Percentiles rank a stretch among this genome's conserved stretches.
Conservation (phyloP, 1,139 yeast species). For the Candida frijolesensis region DNA sequence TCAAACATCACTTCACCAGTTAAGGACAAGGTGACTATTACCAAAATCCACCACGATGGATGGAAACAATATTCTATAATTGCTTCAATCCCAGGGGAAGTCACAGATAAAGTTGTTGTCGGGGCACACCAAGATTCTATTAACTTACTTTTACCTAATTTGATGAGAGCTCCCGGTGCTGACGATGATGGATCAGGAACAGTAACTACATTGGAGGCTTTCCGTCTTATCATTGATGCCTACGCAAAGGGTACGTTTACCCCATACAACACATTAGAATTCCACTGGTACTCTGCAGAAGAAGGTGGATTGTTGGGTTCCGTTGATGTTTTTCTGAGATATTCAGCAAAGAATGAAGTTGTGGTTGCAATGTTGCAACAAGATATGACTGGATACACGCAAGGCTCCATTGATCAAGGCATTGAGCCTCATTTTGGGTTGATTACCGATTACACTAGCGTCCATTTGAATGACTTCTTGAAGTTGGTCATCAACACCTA, state of each 20-base stretch:
- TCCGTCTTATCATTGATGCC: slow-evolving; percentile 56
- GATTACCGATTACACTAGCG: slow-evolving; percentile 72
- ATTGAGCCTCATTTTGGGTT: slow-evolving; percentile 78
- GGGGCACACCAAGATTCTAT: slow-evolving; percentile 93
- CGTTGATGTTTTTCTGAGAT: slow-evolving; percentile 67
- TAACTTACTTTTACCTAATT: slow-evolving; percentile 70
- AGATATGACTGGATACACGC: slow-evolving; percentile 91
- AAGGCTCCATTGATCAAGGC: slow-evolving; percentile 55
- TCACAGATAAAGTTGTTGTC: slow-evolving; percentile 56
- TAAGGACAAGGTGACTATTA: slow-evolving; percentile 27
- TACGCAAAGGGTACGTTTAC: slow-evolving; percentile 38
- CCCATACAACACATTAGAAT: slow-evolving; percentile 78
- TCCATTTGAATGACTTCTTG: slow-evolving; percentile 60
- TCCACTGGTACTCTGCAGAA: slow-evolving; percentile 94
- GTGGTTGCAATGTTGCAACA: slow-evolving; percentile 89
- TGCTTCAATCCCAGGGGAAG: slow-evolving; percentile 43
- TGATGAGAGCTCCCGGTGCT: slow-evolving; percentile 87
- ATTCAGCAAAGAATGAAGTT: slow-evolving; percentile 44
- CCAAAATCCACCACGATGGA: slow-evolving; percentile 36
- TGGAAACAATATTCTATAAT: slow-evolving; percentile 50
- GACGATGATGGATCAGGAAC: slow-evolving; percentile 95
- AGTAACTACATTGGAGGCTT: slow-evolving; percentile 73
- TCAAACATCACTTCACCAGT: slow-evolving; percentile 44
- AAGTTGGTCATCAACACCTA: slow-evolving; percentile 62
- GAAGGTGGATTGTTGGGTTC: slow-evolving; percentile 94